phyloP scores from a whole-genome alignment of 805 yeast species.

The Lipomyces orientalis region DNA sequence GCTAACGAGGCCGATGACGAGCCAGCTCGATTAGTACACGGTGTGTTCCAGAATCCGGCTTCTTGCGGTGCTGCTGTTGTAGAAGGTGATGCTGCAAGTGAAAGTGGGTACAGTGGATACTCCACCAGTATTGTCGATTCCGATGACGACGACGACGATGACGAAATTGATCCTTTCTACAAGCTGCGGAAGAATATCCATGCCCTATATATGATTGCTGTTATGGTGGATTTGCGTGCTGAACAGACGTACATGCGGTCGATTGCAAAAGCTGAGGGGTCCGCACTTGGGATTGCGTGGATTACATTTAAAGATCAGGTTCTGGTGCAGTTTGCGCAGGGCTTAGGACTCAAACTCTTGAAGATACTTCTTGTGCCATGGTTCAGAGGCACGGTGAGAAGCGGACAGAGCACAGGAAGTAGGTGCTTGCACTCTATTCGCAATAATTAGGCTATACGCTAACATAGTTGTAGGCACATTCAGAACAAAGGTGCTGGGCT shows the following conservation, averaged over 20 bases:
- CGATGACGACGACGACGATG: slow-evolving; percentile 9
- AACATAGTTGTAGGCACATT: neutral
- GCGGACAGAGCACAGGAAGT: slow-evolving; percentile 29
- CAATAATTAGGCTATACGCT: neutral
- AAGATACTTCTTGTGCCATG: slow-evolving; percentile 20
- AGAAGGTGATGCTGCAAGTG: neutral
- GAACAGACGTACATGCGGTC: slow-evolving; percentile 28
- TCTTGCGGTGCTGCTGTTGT: neutral
- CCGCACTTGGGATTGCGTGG: slow-evolving; percentile 17
- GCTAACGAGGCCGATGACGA: neutral
- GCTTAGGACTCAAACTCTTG: slow-evolving; percentile 26
- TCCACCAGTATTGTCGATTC: slow-evolving; percentile 10
- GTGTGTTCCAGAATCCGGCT: neutral
- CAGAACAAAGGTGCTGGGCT: neutral
- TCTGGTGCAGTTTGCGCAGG: slow-evolving; percentile 34
- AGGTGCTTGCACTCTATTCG: neutral
- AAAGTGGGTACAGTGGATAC: neutral
- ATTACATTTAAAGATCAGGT: slow-evolving; percentile 37
- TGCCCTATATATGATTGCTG: slow-evolving; percentile 12
- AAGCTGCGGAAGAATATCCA: slow-evolving; percentile 10
- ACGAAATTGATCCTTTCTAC: slow-evolving; percentile 7
- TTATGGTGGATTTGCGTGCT: slow-evolving; percentile 32
- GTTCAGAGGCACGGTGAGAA: slow-evolving; percentile 10
- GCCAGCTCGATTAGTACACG: neutral
- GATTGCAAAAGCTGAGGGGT: slow-evolving; percentile 27